These are phyloP conservation scores for Fusarium sp. DNA, from an alignment of 2,329 filamentous ascomycete genomes.

Conservation along the genomic window DNA sequence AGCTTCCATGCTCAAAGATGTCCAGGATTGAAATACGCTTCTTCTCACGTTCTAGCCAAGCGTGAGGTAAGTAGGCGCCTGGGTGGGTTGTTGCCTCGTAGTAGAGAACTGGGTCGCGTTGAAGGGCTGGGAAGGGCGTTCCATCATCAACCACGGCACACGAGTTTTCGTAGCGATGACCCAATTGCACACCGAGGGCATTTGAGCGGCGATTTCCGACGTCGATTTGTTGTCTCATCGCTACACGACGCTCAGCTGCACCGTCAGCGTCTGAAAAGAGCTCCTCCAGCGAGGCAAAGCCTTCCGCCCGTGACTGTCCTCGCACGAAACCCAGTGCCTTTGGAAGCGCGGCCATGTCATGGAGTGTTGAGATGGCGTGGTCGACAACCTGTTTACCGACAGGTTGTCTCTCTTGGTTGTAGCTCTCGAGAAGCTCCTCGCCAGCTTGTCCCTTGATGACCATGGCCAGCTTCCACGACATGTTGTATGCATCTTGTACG, in stretches of 20 bases:
- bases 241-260: conserved; percentile 15
- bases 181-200: conserved; percentile 20
- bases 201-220: conserved; percentile 21
- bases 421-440: conserved; percentile 53
- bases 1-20: conserved; percentile 63
- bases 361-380: conserved; percentile 64
- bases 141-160: conserved; percentile 49
- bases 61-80: conserved; percentile 66
- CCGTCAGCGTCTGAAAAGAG: conserved; percentile 24
- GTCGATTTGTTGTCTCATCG: conserved; percentile 3
- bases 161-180: conserved; percentile 21
- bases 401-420: conserved; percentile 57
- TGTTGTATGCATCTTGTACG: conserved; percentile 63
- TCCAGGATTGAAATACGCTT: conserved; percentile 64
- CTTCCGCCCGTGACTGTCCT: conserved; percentile 20
- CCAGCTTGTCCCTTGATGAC: conserved; percentile 49
- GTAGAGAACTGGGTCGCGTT: conserved; percentile 52
- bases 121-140: conserved; percentile 15
- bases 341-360: conserved; percentile 59
- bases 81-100: conserved; percentile 63
- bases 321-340: conserved; percentile 54
- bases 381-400: conserved; percentile 58
- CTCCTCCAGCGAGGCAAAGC: conserved; percentile 20
- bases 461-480: conserved; percentile 63
- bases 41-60: conserved; percentile 62